phyloP scores from a whole-genome alignment of 202 grass and related monocot genomes.

The Miscanthus sacchariflorus region DNA sequence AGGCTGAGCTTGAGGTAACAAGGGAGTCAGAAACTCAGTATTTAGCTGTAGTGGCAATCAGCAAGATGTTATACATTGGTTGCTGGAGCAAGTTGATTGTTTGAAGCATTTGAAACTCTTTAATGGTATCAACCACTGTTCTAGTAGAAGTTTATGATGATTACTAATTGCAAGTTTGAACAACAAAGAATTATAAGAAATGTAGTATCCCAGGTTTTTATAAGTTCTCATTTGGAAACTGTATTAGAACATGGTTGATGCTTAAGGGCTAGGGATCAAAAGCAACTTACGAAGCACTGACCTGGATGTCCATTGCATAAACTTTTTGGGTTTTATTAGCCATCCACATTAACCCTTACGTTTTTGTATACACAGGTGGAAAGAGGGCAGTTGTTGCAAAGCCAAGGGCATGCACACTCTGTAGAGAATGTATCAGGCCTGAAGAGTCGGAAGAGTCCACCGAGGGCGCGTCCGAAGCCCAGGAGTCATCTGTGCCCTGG shows the following conservation, averaged over 20 bases:
- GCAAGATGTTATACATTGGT: background rate
- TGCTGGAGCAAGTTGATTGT: background rate
- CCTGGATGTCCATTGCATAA: background rate
- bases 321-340: background rate
- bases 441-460: too few species aligned
- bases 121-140: background rate
- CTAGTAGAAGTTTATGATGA: background rate
- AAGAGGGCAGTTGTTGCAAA: constrained; percentile 68
- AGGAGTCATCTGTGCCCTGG: background rate
- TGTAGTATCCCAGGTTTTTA: background rate
- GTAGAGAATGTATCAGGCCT: constrained; percentile 71
- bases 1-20: constrained; percentile 15
- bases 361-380: constrained; percentile 45
- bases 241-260: background rate
- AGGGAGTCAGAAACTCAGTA: too few species aligned
- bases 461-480: too few species aligned
- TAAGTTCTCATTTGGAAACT: background rate
- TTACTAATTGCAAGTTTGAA: constrained; percentile 14
- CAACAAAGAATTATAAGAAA: background rate
- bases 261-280: background rate
- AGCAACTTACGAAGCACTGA: background rate
- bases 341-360: background rate
- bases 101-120: background rate
- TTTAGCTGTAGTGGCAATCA: background rate
- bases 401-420: constrained; percentile 83